Conservation (phyloP, 2,329 filamentous ascomycete species). For the Macrophomina pseudophaseolina region DNA sequence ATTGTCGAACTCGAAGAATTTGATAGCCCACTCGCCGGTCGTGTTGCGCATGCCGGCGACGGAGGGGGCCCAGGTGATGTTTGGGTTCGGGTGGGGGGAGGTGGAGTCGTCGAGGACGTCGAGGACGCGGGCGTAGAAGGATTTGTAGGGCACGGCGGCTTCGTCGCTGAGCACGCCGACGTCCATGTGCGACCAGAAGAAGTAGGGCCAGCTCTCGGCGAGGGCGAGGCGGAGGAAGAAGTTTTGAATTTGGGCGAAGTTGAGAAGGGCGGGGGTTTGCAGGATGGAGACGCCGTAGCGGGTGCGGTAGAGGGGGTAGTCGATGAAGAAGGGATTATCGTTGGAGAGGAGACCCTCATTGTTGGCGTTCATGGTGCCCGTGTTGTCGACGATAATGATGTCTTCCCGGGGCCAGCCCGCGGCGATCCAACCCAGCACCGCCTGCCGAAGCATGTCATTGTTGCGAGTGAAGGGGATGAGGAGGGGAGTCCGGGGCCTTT, state of each 20-base stretch:
- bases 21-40: constrained; percentile 52
- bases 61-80: constrained; percentile 18
- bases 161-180: constrained; percentile 55
- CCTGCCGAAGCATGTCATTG: constrained; percentile 61
- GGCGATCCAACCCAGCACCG: constrained; percentile 62
- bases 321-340: constrained; percentile 63
- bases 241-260: constrained; percentile 63
- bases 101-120: constrained; percentile 28
- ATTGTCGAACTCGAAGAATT: constrained; percentile 65
- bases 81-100: constrained; percentile 13
- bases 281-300: constrained; percentile 55
- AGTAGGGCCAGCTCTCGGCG: constrained; percentile 52
- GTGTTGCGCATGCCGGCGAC: constrained; percentile 1
- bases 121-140: constrained; percentile 38
- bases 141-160: constrained; percentile 34
- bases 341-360: constrained; percentile 53
- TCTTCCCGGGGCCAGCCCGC: constrained; percentile 63
- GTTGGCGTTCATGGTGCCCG: constrained; percentile 61
- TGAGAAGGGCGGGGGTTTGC: constrained; percentile 58
- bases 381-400: constrained; percentile 66
- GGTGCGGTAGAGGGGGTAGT: constrained; percentile 53
- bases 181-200: constrained; percentile 65
- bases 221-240: constrained; percentile 57
- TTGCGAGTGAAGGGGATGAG: constrained; percentile 65
- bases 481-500: constrained; percentile 50